Conservation (phyloP, 352 stramenopile species). For the Pythium oligandrum region DNA sequence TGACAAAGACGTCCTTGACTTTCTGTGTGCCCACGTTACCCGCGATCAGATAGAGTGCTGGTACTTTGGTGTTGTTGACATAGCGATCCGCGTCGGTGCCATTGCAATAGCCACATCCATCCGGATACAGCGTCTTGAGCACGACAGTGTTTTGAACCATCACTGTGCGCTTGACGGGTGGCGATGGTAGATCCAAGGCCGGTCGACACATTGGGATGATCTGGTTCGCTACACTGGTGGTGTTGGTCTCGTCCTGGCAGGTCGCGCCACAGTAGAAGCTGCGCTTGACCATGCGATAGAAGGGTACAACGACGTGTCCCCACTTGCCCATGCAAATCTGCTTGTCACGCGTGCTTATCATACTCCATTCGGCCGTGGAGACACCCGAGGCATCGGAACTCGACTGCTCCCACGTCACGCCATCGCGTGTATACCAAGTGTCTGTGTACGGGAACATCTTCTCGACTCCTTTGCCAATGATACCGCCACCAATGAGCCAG, state of each 20-base stretch:
- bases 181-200: conserved; percentile 23
- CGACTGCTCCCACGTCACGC: conserved; percentile 39
- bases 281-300: conserved; percentile 37
- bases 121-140: conserved; percentile 61
- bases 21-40: conserved; percentile 70
- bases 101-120: conserved; percentile 61
- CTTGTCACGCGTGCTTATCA: conserved; percentile 35
- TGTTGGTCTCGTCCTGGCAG: conserved; percentile 39
- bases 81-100: conserved; percentile 38
- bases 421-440: conserved; percentile 69
- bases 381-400: conserved; percentile 64
- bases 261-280: conserved; percentile 54
- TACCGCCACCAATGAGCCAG: conserved; percentile 72
- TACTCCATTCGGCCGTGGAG: conserved; percentile 76
- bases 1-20: conserved; percentile 69
- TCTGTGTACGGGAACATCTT: conserved; percentile 75
- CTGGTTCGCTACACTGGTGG: conserved; percentile 46
- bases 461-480: conserved; percentile 62
- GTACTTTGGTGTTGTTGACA: conserved; percentile 47
- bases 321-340: conserved; percentile 70
- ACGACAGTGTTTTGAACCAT: conserved; percentile 38
- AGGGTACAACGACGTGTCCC: conserved; percentile 58
- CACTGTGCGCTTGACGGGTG: conserved; percentile 30
- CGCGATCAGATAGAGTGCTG: conserved; percentile 56
- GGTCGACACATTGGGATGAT: conserved; percentile 60